Evolutionary conservation across 2,329 filamentous ascomycete species (phyloP).

Genomic region (Colletotrichum sojae): DNA sequence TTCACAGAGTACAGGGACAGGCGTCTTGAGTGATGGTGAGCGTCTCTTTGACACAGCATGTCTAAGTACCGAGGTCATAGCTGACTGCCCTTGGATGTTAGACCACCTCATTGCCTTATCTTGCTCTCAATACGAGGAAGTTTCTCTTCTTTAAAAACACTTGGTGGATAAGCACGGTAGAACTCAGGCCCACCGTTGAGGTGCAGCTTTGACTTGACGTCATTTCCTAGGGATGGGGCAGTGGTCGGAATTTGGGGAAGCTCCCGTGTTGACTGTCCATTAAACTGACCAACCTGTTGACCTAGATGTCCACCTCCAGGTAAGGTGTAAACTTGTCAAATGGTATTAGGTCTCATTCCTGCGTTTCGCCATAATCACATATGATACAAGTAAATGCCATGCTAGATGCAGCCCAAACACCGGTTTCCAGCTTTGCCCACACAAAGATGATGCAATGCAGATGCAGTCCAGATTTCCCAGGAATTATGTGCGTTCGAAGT

Average conservation of each 20-base stretch:
- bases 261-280: not conserved
- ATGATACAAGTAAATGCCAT: slow-evolving; percentile 2
- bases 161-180: too few species aligned
- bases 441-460: not conserved
- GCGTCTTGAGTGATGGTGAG: too few species aligned
- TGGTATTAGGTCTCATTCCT: slow-evolving; percentile 6
- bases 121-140: too few species aligned
- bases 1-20: too few species aligned
- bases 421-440: not conserved
- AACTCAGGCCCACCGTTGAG: slow-evolving; percentile 18
- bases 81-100: too few species aligned
- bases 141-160: too few species aligned
- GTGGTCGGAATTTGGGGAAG: not conserved
- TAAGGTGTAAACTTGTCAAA: not conserved
- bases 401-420: slow-evolving; percentile 3
- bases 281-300: not conserved
- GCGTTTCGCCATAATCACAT: not conserved
- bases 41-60: too few species aligned
- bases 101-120: too few species aligned
- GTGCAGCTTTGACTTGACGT: slow-evolving; percentile 28
- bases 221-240: slow-evolving; percentile 34
- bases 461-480: too few species aligned
- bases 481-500: not conserved
- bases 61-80: too few species aligned
- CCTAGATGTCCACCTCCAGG: too few species aligned